These are phyloP conservation scores for Linnemannia exigua DNA, from an alignment of 192 early-diverging fungal genomes.

Conservation along the genomic window DNA sequence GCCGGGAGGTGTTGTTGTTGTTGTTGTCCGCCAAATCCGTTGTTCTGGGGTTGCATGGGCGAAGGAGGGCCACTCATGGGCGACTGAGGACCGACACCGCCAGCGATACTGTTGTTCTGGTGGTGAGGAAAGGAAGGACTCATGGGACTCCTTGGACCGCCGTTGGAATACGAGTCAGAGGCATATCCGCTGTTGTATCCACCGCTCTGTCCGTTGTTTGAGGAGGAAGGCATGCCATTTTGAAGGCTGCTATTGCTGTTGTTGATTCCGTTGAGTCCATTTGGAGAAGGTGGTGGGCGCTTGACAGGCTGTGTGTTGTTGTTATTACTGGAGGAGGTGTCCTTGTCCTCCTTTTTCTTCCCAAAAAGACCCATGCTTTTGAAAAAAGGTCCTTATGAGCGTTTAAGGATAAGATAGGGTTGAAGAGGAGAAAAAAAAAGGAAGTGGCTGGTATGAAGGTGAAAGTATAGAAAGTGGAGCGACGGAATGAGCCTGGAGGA, in stretches of 20 bases:
- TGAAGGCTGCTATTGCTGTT: conserved; percentile 29
- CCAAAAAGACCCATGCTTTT: conserved; percentile 34
- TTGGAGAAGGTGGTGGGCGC: conserved; percentile 48
- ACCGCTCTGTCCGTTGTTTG: background rate
- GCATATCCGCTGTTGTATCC: conserved; percentile 8
- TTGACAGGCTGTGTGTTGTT: conserved; percentile 7
- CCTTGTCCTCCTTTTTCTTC: conserved; percentile 50
- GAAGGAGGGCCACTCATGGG: conserved; percentile 22
- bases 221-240: background rate
- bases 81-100: background rate
- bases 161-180: conserved; percentile 1
- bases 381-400: background rate
- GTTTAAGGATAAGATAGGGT: background rate
- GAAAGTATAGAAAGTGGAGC: background rate
- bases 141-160: conserved; percentile 30
- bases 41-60: conserved; percentile 4
- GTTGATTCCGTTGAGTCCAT: conserved; percentile 28
- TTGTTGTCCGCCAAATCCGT: background rate
- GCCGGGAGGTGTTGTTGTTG: too few species aligned
- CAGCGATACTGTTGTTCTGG: background rate
- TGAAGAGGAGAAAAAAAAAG: background rate
- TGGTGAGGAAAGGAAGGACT: conserved; percentile 25
- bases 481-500: background rate
- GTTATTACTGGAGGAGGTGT: background rate
- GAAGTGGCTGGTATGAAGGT: background rate